Evolutionary conservation across 179 eudicot species (phyloP).

Genomic region (Silene vulgaris): DNA sequence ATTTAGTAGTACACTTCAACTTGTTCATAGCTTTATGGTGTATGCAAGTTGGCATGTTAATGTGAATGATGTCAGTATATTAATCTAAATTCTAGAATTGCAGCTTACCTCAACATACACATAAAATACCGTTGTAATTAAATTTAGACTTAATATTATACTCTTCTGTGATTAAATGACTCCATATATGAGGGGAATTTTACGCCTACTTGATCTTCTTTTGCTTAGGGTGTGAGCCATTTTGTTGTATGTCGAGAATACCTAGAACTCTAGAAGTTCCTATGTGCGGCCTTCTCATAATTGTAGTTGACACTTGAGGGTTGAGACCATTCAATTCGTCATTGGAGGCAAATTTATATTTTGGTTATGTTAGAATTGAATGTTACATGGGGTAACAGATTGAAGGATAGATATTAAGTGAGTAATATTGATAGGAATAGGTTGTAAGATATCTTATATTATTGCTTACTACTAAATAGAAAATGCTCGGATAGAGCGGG

Average conservation of each 20-base stretch:
- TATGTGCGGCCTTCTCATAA: background rate
- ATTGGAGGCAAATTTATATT: too few relatives aligned
- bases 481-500: too few relatives aligned
- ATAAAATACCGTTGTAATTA: too few relatives aligned
- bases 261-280: background rate
- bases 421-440: too few relatives aligned
- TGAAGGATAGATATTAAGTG: background rate
- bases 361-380: too few relatives aligned
- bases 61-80: background rate
- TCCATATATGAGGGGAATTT: background rate
- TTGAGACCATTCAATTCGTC: too few relatives aligned
- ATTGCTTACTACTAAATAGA: too few relatives aligned
- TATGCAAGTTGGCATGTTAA: conserved; percentile 12
- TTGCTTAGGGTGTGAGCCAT: background rate
- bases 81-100: background rate
- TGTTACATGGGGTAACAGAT: too few relatives aligned
- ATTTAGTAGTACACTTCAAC: background rate
- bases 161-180: background rate
- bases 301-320: background rate
- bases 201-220: too few relatives aligned
- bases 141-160: background rate
- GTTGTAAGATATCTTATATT: background rate
- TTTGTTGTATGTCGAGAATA: background rate
- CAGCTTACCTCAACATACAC: too few relatives aligned
- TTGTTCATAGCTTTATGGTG: conserved; percentile 19